Conservation (phyloP, 352 stramenopile species). For the Phytopythium ostracodes region DNA sequence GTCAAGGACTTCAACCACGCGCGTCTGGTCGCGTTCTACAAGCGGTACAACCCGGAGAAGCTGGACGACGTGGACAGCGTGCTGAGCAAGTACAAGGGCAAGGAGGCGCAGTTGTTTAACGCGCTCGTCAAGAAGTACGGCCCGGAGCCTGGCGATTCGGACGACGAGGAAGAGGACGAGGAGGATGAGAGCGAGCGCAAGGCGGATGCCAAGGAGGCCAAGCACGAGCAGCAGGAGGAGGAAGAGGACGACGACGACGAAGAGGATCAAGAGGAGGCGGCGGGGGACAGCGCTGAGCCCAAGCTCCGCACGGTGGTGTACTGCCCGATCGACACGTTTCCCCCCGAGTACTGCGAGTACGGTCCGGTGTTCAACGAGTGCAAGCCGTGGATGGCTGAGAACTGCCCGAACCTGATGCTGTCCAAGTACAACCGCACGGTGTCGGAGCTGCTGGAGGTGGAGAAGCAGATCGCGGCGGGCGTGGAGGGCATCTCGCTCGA, state of each 20-base stretch:
- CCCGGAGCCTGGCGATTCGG: conserved; percentile 69
- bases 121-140: conserved; percentile 85
- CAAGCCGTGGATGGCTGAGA: conserved; percentile 74
- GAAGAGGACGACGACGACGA: conserved; percentile 36
- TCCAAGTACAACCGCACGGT: conserved; percentile 86
- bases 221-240: conserved; percentile 16
- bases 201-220: conserved; percentile 8
- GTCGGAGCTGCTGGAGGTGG: conserved; percentile 62
- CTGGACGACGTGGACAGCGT: conserved; percentile 54
- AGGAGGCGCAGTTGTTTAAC: conserved; percentile 76
- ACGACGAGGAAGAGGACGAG: conserved; percentile 57
- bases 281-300: conserved; percentile 28
- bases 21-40: conserved; percentile 72
- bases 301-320: conserved; percentile 70
- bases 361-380: conserved; percentile 82
- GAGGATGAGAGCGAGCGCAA: conserved; percentile 17
- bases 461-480: conserved; percentile 74
- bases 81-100: conserved; percentile 78
- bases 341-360: conserved; percentile 85
- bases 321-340: conserved; percentile 81
- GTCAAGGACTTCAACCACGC: conserved; percentile 55
- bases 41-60: conserved; percentile 83
- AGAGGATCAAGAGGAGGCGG: conserved; percentile 38
- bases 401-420: conserved; percentile 68
- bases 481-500: conserved; percentile 77